A percentile compares a stretch with the other conserved stretches of the same genome.
Conservation (phyloP, 129 eudicot genomes). For the Cynara cardunculus region DNA sequence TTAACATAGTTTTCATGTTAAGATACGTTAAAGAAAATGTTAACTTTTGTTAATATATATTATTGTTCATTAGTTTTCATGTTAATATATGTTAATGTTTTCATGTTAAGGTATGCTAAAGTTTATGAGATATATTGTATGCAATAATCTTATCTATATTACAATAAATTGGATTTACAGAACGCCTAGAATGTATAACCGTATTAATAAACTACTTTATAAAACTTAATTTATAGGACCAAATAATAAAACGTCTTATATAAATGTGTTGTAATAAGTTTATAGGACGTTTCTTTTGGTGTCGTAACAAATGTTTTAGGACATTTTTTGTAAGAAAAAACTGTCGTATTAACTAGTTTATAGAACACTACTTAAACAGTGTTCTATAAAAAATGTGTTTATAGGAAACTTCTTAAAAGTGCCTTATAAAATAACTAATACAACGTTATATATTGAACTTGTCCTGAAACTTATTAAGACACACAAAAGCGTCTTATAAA, state of each 20-base stretch:
- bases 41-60: not conserved
- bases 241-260: too few relatives aligned
- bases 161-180: not conserved
- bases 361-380: not conserved
- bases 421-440: not conserved
- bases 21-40: not conserved
- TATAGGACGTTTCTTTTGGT: not conserved
- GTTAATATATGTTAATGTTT: not conserved
- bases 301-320: not conserved
- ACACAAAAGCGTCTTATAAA: not conserved
- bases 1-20: not conserved
- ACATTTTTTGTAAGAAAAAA: too few relatives aligned
- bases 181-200: too few relatives aligned
- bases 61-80: too few relatives aligned
- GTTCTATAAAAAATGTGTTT: not conserved
- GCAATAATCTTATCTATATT: too few relatives aligned
- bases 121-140: too few relatives aligned
- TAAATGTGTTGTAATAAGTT: not conserved
- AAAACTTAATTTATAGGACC: not conserved
- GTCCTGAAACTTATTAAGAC: too few relatives aligned
- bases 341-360: not conserved
- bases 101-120: too few relatives aligned
- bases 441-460: not conserved
- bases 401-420: not conserved
- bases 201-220: not conserved